Conservation (phyloP, 768 basidiomycete genomes). For the Mycena metata region DNA sequence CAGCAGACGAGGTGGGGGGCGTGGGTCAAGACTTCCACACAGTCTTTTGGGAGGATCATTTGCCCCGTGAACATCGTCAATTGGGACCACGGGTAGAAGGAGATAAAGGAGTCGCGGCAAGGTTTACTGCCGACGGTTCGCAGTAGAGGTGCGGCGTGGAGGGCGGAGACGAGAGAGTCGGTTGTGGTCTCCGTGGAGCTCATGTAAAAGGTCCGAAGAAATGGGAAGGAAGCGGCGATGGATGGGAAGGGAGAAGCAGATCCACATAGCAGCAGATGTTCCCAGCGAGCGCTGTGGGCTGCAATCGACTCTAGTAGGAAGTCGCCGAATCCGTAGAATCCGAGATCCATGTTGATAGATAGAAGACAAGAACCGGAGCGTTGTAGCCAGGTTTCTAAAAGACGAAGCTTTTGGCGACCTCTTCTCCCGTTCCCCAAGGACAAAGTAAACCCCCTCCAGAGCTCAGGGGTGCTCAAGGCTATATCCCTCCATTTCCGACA, state of each 20-base stretch:
- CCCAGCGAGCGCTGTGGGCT: conserved; percentile 5
- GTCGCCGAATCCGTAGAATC: too few species aligned
- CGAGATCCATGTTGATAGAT: neutral
- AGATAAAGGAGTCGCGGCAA: neutral
- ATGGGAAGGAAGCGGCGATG: neutral
- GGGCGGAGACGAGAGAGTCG: too few species aligned
- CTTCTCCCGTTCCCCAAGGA: neutral
- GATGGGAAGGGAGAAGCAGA: neutral
- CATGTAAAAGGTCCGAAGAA: neutral
- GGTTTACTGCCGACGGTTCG: neutral
- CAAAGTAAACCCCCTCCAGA: conserved; percentile 8
- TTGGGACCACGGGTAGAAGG: neutral
- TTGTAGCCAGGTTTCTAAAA: neutral
- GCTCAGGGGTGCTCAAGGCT: conserved; percentile 2
- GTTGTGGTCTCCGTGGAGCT: too few species aligned
- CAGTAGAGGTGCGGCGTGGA: neutral
- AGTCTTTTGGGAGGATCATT: neutral
- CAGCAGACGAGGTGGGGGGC: neutral
- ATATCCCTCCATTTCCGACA: conserved; percentile 12
- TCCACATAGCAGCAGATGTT: neutral
- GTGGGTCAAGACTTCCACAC: neutral
- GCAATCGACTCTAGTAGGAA: neutral
- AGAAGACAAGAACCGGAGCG: conserved; percentile 1
- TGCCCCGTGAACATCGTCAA: neutral
- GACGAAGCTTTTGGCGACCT: neutral